These are phyloP conservation scores for Monosporascus ibericus DNA, from an alignment of 2,329 filamentous ascomycete genomes.

Conservation along the genomic window DNA sequence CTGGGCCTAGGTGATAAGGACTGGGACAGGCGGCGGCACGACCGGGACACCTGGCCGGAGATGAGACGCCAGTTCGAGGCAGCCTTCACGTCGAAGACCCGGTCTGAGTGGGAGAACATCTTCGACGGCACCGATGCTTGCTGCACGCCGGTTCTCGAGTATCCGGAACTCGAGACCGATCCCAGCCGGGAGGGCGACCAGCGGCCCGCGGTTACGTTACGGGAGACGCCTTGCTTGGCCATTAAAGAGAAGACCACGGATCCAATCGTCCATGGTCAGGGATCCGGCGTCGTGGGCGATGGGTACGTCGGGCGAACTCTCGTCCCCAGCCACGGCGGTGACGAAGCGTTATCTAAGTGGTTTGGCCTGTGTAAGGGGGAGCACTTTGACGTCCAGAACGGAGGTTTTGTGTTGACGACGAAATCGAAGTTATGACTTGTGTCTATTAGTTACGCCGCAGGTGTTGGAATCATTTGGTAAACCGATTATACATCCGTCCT, in stretches of 20 bases:
- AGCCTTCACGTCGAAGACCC: constrained; percentile 63
- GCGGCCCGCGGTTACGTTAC: constrained; percentile 63
- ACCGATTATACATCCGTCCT: no score
- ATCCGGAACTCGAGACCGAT: constrained; percentile 36
- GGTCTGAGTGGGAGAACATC: constrained; percentile 73
- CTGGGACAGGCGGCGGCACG: constrained; percentile 48
- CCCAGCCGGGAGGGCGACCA: constrained; percentile 57
- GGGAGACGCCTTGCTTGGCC: constrained; percentile 61
- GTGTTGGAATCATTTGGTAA: no score
- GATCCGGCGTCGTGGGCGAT: constrained; percentile 55
- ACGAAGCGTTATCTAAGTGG: constrained; percentile 65
- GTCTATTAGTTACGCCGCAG: no score
- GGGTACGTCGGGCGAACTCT: constrained; percentile 61
- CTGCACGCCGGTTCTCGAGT: constrained; percentile 78
- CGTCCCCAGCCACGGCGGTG: constrained; percentile 64
- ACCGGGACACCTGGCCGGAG: constrained; percentile 61
- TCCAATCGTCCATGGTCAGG: constrained; percentile 50
- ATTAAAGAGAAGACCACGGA: constrained; percentile 42
- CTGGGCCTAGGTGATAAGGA: constrained; percentile 50
- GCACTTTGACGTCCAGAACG: constrained; percentile 62
- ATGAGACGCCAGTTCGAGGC: constrained; percentile 55
- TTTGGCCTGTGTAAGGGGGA: constrained; percentile 67
- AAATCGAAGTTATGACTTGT: no score
- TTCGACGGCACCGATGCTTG: constrained; percentile 93
- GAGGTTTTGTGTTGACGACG: constrained; percentile 46